A percentile compares a stretch with the other conserved stretches of the same genome.
Conservation (phyloP, 2,329 filamentous ascomycete species). For the Epichloe scottii region DNA sequence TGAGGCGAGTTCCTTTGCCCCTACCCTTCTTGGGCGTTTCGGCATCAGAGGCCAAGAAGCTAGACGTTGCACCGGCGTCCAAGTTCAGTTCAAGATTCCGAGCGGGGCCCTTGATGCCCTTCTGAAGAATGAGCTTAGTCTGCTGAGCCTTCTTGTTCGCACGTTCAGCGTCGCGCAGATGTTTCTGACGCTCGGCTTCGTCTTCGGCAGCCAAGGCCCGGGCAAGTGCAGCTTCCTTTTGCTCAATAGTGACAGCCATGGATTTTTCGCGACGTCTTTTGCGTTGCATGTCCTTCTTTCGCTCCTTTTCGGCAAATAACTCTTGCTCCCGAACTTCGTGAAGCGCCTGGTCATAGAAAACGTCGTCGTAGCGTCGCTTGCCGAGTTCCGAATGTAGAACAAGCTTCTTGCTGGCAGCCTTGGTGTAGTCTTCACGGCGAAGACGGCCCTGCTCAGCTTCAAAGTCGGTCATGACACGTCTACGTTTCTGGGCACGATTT, state of each 20-base stretch:
- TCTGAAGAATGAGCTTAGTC: constrained; percentile 76
- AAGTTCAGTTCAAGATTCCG: constrained; percentile 63
- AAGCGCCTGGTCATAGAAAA: constrained; percentile 69
- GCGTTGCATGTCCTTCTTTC: constrained; percentile 99
- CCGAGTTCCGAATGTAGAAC: constrained; percentile 56
- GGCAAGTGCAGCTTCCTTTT: constrained; percentile 71
- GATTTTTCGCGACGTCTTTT: constrained; percentile 94
- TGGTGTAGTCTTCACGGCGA: constrained; percentile 47
- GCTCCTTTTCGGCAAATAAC: constrained; percentile 88
- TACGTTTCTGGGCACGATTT: constrained; percentile 53
- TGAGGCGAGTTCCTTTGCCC: constrained; percentile 55
- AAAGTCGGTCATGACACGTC: constrained; percentile 47
- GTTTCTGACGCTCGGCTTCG: constrained; percentile 67
- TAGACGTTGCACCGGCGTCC: constrained; percentile 74
- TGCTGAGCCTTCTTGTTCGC: constrained; percentile 88
- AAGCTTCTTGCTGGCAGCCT: constrained; percentile 47
- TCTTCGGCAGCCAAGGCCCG: constrained; percentile 69
- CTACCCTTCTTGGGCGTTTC: constrained; percentile 42
- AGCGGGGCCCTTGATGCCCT: constrained; percentile 69
- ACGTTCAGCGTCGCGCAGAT: constrained; percentile 74
- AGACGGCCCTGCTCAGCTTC: constrained; percentile 55
- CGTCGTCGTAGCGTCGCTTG: constrained; percentile 61
- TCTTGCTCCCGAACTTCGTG: constrained; percentile 83
- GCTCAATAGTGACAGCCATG: constrained; percentile 83
- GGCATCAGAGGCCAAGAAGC: constrained; percentile 58